phyloP scores from a whole-genome alignment of 2,329 filamentous ascomycete species.

The Venturia pyrina region DNA sequence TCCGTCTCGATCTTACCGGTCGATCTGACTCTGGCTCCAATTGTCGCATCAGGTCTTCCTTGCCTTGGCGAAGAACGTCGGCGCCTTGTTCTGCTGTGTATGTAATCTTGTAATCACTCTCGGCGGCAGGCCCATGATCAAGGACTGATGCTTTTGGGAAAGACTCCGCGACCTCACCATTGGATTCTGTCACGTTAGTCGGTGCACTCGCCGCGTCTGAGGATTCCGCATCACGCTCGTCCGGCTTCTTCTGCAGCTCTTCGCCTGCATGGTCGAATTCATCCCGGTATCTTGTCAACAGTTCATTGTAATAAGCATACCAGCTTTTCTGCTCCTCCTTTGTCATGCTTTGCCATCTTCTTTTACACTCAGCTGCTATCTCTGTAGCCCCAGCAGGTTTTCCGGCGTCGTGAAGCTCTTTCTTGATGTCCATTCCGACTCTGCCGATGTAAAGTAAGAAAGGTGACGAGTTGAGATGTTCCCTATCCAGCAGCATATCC shows the following conservation, averaged over 20 bases:
- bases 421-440: conserved; percentile 29
- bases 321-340: conserved; percentile 19
- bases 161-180: not conserved
- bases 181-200: not conserved
- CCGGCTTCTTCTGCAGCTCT: not conserved
- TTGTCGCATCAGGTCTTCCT: conserved; percentile 41
- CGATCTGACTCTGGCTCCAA: conserved; percentile 33
- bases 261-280: conserved; percentile 20
- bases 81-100: conserved; percentile 39
- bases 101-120: conserved; percentile 39
- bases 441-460: conserved; percentile 32
- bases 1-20: conserved; percentile 1
- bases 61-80: conserved; percentile 39
- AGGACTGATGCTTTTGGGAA: conserved; percentile 8
- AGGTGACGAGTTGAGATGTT: conserved; percentile 28
- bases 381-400: conserved; percentile 29
- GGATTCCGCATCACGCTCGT: not conserved
- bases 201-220: not conserved
- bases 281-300: conserved; percentile 29
- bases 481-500: conserved; percentile 18
- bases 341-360: conserved; percentile 21
- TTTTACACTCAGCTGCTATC: conserved; percentile 31
- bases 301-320: conserved; percentile 30
- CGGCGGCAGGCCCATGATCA: conserved; percentile 22
- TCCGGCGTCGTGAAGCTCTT: conserved; percentile 24